phyloP scores from a whole-genome alignment of 2,329 filamentous ascomycete species.

The Aureobasidium sp. region DNA sequence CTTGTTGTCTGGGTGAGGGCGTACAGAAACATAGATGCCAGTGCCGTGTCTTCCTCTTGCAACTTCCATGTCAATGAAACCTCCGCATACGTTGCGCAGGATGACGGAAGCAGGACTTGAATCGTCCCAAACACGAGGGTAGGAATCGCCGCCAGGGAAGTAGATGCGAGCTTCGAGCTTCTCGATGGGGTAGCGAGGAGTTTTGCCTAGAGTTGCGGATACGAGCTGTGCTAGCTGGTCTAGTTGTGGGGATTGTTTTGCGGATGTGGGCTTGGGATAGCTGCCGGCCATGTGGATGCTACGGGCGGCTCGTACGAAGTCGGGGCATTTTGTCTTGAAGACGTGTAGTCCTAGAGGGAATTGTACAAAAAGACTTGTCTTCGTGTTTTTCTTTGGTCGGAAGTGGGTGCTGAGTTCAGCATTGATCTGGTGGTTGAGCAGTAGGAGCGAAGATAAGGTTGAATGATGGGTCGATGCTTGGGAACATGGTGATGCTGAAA shows the following conservation, averaged over 20 bases:
- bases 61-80: constrained; percentile 31
- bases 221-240: constrained; percentile 29
- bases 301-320: constrained; percentile 33
- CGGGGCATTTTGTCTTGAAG: constrained; percentile 32
- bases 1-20: constrained; percentile 16
- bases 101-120: constrained; percentile 31
- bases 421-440: constrained; percentile 28
- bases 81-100: constrained; percentile 31
- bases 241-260: constrained; percentile 19
- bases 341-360: constrained; percentile 37
- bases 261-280: constrained; percentile 24
- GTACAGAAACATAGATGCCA: constrained; percentile 27
- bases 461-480: background rate
- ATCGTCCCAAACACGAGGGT: constrained; percentile 35
- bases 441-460: constrained; percentile 17
- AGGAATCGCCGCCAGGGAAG: constrained; percentile 33
- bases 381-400: constrained; percentile 19
- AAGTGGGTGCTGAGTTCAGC: constrained; percentile 32
- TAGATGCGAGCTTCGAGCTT: constrained; percentile 34
- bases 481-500: background rate
- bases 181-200: constrained; percentile 21
- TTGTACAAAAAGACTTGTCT: constrained; percentile 34
- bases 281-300: constrained; percentile 36
- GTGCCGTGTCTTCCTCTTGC: constrained; percentile 28
- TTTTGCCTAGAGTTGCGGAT: constrained; percentile 26